These are phyloP conservation scores for Ananas comosus DNA, from an alignment of 176 grass and related monocot genomes.

Conservation along the genomic window DNA sequence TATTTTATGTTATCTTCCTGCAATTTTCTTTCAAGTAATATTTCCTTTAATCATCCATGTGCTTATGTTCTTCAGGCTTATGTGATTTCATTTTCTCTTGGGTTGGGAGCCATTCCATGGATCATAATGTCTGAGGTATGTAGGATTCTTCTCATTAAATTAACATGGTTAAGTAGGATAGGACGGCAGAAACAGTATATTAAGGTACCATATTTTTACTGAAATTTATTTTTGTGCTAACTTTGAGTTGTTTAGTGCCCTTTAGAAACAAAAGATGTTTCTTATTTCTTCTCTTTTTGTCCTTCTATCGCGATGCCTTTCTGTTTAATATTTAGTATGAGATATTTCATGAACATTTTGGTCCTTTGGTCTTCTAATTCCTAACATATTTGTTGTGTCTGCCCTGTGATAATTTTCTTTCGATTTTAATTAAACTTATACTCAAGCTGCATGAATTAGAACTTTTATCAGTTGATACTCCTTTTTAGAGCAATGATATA, in stretches of 20 bases:
- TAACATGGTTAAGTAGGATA: background rate
- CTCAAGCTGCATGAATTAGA: no score
- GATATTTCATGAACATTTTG: no score
- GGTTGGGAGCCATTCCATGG: constrained; percentile 94
- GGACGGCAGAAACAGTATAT: background rate
- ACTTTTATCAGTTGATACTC: no score
- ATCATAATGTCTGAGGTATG: constrained; percentile 97
- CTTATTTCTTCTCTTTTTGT: background rate
- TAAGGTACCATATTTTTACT: background rate
- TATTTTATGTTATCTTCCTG: background rate
- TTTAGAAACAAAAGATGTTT: background rate
- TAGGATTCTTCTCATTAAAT: background rate
- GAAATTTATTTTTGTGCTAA: background rate
- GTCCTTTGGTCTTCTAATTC: no score
- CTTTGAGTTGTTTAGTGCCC: background rate
- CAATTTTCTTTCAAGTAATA: constrained; percentile 3
- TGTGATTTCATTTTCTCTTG: constrained; percentile 75
- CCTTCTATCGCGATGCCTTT: background rate
- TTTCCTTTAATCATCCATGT: constrained; percentile 5
- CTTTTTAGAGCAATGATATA: no score
- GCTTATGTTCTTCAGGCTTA: constrained; percentile 37
- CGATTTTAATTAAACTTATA: no score
- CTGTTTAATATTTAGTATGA: no score
- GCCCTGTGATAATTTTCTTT: no score
- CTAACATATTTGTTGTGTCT: no score